These are phyloP conservation scores for Mycena belliarum DNA, from an alignment of 768 basidiomycete species.

Conservation along the genomic window DNA sequence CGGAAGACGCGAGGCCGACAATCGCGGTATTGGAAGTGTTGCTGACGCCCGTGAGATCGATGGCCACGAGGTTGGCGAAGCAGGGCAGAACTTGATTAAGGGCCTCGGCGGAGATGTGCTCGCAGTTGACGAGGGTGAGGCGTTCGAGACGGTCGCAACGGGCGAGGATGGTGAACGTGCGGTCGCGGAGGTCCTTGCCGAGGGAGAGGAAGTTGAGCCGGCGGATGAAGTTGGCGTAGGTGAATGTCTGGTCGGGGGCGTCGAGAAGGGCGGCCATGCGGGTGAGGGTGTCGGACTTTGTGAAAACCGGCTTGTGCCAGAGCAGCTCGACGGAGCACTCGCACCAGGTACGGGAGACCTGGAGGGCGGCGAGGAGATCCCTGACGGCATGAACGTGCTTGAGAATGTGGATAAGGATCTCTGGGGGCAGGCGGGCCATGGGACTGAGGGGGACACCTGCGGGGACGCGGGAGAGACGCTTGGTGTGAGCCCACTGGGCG, in stretches of 20 bases:
- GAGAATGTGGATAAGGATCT: slow-evolving; percentile 91
- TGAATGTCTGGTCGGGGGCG: slow-evolving; percentile 71
- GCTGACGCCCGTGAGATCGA: slow-evolving; percentile 78
- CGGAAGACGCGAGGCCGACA: slow-evolving; percentile 65
- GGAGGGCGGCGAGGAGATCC: slow-evolving; percentile 74
- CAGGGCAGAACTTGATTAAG: slow-evolving; percentile 65
- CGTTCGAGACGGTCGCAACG: slow-evolving; percentile 84
- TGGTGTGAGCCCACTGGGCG: slow-evolving; percentile 64
- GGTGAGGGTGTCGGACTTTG: slow-evolving; percentile 66
- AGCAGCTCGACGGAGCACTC: slow-evolving; percentile 93
- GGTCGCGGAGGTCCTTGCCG: slow-evolving; percentile 68
- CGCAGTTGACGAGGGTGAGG: slow-evolving; percentile 83
- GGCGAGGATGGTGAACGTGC: slow-evolving; percentile 68
- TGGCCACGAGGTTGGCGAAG: slow-evolving; percentile 78
- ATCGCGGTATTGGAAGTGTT: slow-evolving; percentile 74
- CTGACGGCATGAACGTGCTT: slow-evolving; percentile 74
- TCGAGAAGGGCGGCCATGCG: slow-evolving; percentile 77
- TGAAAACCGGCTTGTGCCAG: slow-evolving; percentile 88
- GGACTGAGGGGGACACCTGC: slow-evolving; percentile 45
- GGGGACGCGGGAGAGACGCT: slow-evolving; percentile 24
- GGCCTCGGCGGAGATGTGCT: slow-evolving; percentile 60
- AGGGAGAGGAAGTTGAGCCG: slow-evolving; percentile 87
- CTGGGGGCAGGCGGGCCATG: slow-evolving; percentile 77
- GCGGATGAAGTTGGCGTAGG: slow-evolving; percentile 84
- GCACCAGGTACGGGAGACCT: slow-evolving; percentile 92